Conservation (phyloP, 805 yeast species). For the Sugiyamaella smithiae region DNA sequence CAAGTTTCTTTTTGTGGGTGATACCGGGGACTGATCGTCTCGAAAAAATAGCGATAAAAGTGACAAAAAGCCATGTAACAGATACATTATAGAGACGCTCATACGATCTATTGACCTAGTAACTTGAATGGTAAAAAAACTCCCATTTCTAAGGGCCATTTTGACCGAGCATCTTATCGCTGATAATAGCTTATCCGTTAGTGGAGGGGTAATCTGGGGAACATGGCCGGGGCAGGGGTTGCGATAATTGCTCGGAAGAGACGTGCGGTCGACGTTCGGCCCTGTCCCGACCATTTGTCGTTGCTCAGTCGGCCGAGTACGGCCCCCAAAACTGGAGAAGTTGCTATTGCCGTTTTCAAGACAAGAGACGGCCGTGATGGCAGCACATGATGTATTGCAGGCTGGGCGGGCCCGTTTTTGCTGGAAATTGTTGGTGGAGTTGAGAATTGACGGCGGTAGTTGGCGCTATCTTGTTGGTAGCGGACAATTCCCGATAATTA, state of each 20-base stretch:
- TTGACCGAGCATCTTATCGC: neutral
- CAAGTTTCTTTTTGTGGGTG: slow-evolving; percentile 6
- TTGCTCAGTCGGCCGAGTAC: too few species aligned
- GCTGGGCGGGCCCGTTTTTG: too few species aligned
- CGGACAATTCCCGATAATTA: neutral
- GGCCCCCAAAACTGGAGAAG: too few species aligned
- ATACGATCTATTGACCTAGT: too few species aligned
- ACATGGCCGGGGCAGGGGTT: neutral
- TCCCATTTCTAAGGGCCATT: neutral
- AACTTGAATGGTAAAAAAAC: neutral
- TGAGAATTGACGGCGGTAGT: too few species aligned
- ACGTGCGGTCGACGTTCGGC: neutral
- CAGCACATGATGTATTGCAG: too few species aligned
- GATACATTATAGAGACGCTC: too few species aligned
- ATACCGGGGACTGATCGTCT: slow-evolving; percentile 1
- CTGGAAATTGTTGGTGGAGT: too few species aligned
- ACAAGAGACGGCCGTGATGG: too few species aligned
- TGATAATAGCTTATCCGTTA: neutral
- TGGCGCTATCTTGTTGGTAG: too few species aligned
- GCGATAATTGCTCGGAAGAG: neutral
- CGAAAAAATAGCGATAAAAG: neutral
- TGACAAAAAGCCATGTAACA: too few species aligned
- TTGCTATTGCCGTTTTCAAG: too few species aligned
- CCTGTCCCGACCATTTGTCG: neutral
- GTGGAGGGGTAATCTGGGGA: slow-evolving; percentile 5